A percentile compares a stretch with the other conserved stretches of the same genome.
Evolutionary conservation across 495 filamentous ascomycete species (phyloP).

Genomic region (Aspergillus asperescens): DNA sequence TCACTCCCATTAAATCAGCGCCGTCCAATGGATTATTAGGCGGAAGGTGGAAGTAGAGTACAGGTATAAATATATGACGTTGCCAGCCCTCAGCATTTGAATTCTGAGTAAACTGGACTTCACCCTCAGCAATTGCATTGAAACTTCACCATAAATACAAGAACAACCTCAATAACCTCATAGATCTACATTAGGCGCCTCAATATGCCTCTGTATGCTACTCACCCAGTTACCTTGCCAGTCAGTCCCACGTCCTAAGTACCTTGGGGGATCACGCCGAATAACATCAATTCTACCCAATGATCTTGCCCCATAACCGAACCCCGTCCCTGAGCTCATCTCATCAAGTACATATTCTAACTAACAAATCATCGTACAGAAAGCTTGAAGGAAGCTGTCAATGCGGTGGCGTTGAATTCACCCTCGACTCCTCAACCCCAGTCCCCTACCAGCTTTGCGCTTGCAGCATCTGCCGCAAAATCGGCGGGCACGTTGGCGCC

Average conservation of each 20-base stretch:
- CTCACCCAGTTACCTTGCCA: neutral
- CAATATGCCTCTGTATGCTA: conserved; percentile 28
- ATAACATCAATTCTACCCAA: neutral
- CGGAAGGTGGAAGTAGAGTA: no score
- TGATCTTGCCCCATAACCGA: no score
- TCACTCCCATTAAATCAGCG: no score
- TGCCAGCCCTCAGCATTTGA: no score
- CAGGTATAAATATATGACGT: no score
- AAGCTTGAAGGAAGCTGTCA: conserved; percentile 52
- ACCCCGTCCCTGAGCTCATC: no score
- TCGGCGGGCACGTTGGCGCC: conserved; percentile 43
- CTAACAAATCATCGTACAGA: conserved; percentile 23
- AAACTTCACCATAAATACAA: no score
- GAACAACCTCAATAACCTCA: neutral
- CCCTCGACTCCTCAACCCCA: conserved; percentile 46
- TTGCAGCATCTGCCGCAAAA: conserved; percentile 54
- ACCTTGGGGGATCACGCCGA: neutral
- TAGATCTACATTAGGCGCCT: neutral
- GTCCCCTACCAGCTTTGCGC: conserved; percentile 54
- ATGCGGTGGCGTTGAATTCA: conserved; percentile 50
- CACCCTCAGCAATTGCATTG: no score
- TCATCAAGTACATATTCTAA: neutral
- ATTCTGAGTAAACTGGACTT: no score
- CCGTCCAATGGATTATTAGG: no score
- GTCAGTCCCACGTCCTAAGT: no score